Evolutionary conservation across 306 rosid genomes (phyloP).

Genomic region (Dryas drummondii): DNA sequence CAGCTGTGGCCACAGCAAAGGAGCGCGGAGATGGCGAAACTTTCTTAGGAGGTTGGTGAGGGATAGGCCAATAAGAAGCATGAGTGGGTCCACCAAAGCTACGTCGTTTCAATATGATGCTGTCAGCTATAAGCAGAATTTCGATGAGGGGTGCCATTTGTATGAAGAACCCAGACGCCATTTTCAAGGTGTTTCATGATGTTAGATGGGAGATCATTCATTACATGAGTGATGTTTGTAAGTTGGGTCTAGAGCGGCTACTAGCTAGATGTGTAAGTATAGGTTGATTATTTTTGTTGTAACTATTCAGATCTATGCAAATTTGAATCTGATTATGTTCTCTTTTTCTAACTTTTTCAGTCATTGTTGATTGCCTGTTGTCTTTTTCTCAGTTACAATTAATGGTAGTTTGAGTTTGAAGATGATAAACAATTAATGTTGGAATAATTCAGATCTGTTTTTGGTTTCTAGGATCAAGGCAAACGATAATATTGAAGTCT

Average conservation of each 20-base stretch:
- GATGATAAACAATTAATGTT: no score
- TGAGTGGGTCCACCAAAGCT: conserved; percentile 40
- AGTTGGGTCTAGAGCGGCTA: background rate
- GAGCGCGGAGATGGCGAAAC: conserved; percentile 50
- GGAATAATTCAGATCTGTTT: no score
- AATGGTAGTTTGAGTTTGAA: no score
- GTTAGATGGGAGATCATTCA: conserved; percentile 36
- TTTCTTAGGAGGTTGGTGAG: conserved; percentile 50
- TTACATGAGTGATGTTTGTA: background rate
- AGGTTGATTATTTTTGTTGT: no score
- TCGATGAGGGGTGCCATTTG: conserved; percentile 62
- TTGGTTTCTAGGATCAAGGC: no score
- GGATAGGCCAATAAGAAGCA: conserved; percentile 39
- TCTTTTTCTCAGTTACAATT: no score
- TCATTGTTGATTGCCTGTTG: no score
- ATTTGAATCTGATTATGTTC: background rate
- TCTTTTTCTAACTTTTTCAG: no score
- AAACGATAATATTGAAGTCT: no score
- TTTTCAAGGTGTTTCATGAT: conserved; percentile 28
- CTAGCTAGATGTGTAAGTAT: background rate
- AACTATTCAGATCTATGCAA: background rate
- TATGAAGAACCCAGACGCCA: conserved; percentile 39
- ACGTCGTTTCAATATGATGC: conserved; percentile 77
- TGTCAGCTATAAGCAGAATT: conserved; percentile 77
- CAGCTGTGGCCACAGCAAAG: conserved; percentile 12